A percentile compares a stretch with the other conserved stretches of the same genome.
Evolutionary conservation across 2,329 filamentous ascomycete species (phyloP).

Genomic region (Aspergillus tubingensis): DNA sequence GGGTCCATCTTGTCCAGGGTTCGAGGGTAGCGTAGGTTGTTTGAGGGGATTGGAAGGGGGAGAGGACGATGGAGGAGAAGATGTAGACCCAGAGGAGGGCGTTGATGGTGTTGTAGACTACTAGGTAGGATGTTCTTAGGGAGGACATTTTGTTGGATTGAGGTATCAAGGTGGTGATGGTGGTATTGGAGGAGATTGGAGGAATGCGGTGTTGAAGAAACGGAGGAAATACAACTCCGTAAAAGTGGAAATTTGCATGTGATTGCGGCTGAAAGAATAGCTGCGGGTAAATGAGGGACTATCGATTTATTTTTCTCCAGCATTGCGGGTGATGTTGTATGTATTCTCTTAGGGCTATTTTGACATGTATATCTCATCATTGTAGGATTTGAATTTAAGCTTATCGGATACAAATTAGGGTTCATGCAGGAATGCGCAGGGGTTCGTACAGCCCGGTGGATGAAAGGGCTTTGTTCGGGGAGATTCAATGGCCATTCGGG

Average conservation of each 20-base stretch:
- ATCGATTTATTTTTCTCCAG: no score
- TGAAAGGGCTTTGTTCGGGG: background rate
- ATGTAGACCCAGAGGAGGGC: conserved; percentile 29
- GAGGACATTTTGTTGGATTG: background rate
- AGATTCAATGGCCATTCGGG: no score
- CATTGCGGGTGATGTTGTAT: background rate
- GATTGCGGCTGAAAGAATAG: background rate
- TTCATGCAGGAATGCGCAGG: conserved; percentile 1
- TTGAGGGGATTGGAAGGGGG: conserved; percentile 10
- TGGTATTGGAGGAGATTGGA: no score
- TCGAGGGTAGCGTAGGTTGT: conserved; percentile 26
- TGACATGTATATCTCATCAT: background rate
- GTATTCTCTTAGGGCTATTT: background rate
- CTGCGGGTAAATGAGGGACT: no score
- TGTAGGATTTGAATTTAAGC: background rate
- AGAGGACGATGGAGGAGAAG: conserved; percentile 19
- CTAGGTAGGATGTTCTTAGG: conserved; percentile 22
- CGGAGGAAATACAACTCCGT: background rate
- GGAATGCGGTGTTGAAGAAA: background rate
- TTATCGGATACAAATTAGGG: background rate
- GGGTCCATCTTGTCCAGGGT: conserved; percentile 27
- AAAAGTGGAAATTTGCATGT: background rate
- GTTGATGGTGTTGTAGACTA: conserved; percentile 28
- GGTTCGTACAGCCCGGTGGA: background rate
- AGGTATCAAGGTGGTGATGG: background rate